Base-by-base conservation (phyloP, 2,329 filamentous ascomycete genomes). In the Fusarium praegraminearum region DNA sequence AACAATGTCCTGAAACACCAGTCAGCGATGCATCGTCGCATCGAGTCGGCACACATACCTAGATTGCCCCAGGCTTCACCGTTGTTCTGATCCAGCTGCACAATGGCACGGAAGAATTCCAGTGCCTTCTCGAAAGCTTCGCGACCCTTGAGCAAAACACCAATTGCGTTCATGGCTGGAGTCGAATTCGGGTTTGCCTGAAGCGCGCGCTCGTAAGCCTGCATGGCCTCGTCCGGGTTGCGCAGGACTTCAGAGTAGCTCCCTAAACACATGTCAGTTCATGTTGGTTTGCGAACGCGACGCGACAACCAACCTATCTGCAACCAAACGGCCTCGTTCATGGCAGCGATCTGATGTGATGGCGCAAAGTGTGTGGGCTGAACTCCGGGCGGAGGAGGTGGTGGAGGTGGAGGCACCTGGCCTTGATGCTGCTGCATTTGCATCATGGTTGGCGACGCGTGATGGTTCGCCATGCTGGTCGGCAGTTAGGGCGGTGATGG, bases 11-110 rank as follows among this genome's bases (percentile, higher is more conserved):
- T 95, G 73, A 16, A 45, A 32, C 51, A 47, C 56, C 28, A 26
- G 70, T 74, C 57, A 75, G 65, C 49, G 36, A 56, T 62, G 49
- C 44, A 50, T 55, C 32, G 52, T 53, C 36, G 53, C 53, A 65
- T 43, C 52, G n/a, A 22, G 30, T 24, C 33, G 35, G 24, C 20
- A 22, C 28, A 50, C 87, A 70, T 85, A 96, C 93, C 95, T 32
- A 98, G 85, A 78, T 94, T 97, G 49, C 95, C 95, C 96, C 95
- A 98, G 45, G 96, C 94, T 80, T 98, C 96, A 62, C 96, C 96
- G 77, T 97, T 98, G 72, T 89, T 91, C 36, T 85, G 87, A 71
- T 99, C 96, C 28, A 98, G 85, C 81, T 97, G 97, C 56, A 98
- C 83, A 63, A 98, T 97, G 66, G 91, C 92, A 75, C 96, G 91